phyloP scores from a whole-genome alignment of 2,329 filamentous ascomycete genomes.

The Aspergillus cejpii region DNA sequence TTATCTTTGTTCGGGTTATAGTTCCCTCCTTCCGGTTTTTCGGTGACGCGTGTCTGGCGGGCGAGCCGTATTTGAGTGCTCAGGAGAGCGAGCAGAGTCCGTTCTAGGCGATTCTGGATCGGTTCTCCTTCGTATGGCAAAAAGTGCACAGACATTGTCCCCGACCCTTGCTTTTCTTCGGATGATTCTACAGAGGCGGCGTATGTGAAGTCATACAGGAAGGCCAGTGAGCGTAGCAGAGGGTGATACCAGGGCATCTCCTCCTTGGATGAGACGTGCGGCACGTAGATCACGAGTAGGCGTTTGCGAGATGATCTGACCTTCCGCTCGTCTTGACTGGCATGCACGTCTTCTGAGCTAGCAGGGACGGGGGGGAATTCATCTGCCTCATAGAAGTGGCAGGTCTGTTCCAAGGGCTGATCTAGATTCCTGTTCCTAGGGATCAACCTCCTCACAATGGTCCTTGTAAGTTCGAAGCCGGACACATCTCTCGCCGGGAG shows the following conservation, averaged over 20 bases:
- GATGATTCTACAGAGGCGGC: slow-evolving; percentile 13
- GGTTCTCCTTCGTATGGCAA: slow-evolving; percentile 40
- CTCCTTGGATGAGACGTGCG: slow-evolving; percentile 57
- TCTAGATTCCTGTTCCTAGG: slow-evolving; percentile 77
- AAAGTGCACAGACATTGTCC: slow-evolving; percentile 48
- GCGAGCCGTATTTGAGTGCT: slow-evolving; percentile 35
- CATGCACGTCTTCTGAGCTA: slow-evolving; percentile 2
- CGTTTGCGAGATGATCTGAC: slow-evolving; percentile 11
- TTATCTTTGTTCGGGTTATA: slow-evolving; percentile 78
- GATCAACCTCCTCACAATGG: slow-evolving; percentile 68
- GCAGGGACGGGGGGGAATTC: background rate
- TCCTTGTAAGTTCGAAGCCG: slow-evolving; percentile 48
- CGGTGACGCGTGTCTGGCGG: slow-evolving; percentile 17
- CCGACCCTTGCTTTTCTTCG: slow-evolving; percentile 27
- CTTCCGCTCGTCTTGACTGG: slow-evolving; percentile 17
- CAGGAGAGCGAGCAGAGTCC: slow-evolving; percentile 34
- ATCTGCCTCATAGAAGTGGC: slow-evolving; percentile 55
- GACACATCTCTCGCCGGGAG: slow-evolving; percentile 20
- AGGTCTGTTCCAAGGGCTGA: slow-evolving; percentile 70
- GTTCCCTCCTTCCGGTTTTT: slow-evolving; percentile 48
- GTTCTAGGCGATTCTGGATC: slow-evolving; percentile 34
- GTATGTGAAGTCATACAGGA: slow-evolving; percentile 54
- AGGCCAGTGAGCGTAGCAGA: slow-evolving; percentile 63
- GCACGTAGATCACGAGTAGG: slow-evolving; percentile 65
- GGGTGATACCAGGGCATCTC: slow-evolving; percentile 87